These are phyloP conservation scores for Pterulicium gracile DNA, from an alignment of 1,284 basidiomycete species.

Conservation along the genomic window DNA sequence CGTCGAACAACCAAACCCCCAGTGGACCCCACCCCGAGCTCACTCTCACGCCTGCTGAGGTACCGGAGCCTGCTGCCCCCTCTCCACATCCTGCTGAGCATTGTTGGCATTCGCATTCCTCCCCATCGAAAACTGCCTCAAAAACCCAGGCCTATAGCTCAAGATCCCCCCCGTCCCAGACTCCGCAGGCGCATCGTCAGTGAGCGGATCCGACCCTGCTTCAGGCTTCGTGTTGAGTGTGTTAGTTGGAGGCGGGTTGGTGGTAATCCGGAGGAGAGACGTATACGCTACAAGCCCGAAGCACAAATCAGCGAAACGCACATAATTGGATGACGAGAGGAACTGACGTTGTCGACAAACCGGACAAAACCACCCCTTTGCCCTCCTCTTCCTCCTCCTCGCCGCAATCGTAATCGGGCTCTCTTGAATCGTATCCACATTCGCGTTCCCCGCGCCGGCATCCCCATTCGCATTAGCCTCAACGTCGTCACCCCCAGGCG, in stretches of 20 bases:
- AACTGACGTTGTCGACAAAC: constrained; percentile 80
- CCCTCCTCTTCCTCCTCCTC: constrained; percentile 71
- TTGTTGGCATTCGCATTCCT: background rate
- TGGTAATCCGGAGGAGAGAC: constrained; percentile 75
- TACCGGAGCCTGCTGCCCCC: no score
- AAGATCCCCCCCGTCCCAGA: constrained; percentile 17
- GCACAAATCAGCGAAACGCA: constrained; percentile 7
- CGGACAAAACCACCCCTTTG: constrained; percentile 92
- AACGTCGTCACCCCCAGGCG: constrained; percentile 12
- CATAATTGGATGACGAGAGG: constrained; percentile 5
- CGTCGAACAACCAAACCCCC: no score
- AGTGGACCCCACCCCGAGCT: no score
- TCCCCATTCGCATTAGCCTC: constrained; percentile 12
- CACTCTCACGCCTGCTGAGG: no score
- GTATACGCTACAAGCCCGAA: constrained; percentile 64
- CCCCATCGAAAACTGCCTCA: background rate
- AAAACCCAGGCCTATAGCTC: constrained; percentile 1
- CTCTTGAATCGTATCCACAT: no score
- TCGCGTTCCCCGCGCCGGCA: constrained; percentile 5
- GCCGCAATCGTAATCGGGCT: constrained; percentile 24
- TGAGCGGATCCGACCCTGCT: background rate
- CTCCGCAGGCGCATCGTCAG: constrained; percentile 17
- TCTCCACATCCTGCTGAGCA: background rate
- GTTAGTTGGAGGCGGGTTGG: constrained; percentile 41
- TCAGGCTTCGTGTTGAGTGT: background rate